phyloP scores from a whole-genome alignment of 805 yeast genomes.

The Hanseniaspora opuntiae region DNA sequence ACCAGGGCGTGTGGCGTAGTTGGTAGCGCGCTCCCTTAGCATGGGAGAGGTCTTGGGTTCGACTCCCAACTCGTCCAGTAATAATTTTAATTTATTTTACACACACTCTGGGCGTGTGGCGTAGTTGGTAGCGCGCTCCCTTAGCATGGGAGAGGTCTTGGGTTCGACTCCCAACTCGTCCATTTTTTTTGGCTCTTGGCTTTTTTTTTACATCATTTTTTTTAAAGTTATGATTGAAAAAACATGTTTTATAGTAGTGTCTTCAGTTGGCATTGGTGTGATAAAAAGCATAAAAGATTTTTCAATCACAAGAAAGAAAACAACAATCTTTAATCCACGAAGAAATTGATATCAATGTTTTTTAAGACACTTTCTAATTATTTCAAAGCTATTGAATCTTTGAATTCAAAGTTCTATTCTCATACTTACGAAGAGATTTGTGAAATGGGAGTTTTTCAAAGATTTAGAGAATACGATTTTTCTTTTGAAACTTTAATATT shows the following conservation, averaged over 20 bases:
- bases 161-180: conserved; percentile 44
- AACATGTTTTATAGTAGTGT: too few relatives aligned
- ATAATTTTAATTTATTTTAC: neutral
- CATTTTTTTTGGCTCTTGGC: neutral
- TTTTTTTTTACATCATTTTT: too few relatives aligned
- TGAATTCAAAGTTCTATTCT: conserved; percentile 24
- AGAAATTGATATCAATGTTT: neutral
- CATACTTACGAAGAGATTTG: conserved; percentile 39
- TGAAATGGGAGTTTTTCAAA: conserved; percentile 42
- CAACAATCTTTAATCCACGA: neutral
- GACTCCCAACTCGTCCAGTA: conserved; percentile 61
- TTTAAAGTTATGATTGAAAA: too few relatives aligned
- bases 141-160: conserved; percentile 65
- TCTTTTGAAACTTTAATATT: conserved; percentile 50
- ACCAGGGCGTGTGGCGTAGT: conserved; percentile 64
- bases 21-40: conserved; percentile 74
- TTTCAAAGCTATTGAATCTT: conserved; percentile 16
- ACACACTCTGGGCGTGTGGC: conserved; percentile 53
- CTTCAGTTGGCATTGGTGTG: too few relatives aligned
- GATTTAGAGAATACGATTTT: conserved; percentile 62
- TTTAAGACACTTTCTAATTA: neutral
- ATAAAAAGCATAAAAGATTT: too few relatives aligned
- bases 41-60: conserved; percentile 66
- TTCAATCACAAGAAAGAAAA: neutral
- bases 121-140: conserved; percentile 74